Base-by-base conservation (phyloP, 352 stramenopile species). In the Globisporangium paddicum region DNA sequence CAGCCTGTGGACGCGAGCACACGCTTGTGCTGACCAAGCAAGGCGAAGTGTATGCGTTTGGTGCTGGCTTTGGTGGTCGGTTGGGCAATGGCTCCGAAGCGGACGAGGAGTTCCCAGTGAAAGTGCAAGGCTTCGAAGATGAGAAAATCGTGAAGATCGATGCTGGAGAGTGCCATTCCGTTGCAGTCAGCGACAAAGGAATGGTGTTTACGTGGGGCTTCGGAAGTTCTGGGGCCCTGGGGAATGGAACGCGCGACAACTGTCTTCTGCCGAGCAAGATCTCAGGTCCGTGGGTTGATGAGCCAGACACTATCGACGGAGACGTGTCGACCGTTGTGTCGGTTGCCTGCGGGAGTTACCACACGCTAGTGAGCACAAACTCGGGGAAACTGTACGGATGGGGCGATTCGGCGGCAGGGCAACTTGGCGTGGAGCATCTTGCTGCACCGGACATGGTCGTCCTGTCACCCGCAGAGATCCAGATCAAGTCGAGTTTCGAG, bases 201-300 rank as follows among this genome's bases (percentile, higher is more conserved):
- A 66, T 88, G 10, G 69, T 96, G 11, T 96, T 85, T 37, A 95
- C 84, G 16, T 96, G 86, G 86, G 86, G 87, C 0, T 94, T 95
- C 48, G 86, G 87, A n/a, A 79, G 66, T 26, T 95, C 84, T 1
- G 86, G 86, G 2, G 86, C 87, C 14, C 61, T 96, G 8, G 87
- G 87, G 5, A 77, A 81, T 40, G 83, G 74, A 1, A 72, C 66
- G 6, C 59, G 71, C 54, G 82, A 93, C 2, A 92, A 92, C 50
- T 68, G 64, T 2, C 60, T 87, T 9, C 44, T 71, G 0, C 82
- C 86, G 5, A 66, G 40, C 21, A 63, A 63, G 9, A 62, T 93
- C 3, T 41, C 69, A 11, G 74, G 68, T 5, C 66, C 69, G 16
- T 86, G 72, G 69, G 49, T 34, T 41, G 47, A 46, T 50, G 48